Base-by-base conservation (phyloP, 257 asterid genomes). In the Misopates orontium region DNA sequence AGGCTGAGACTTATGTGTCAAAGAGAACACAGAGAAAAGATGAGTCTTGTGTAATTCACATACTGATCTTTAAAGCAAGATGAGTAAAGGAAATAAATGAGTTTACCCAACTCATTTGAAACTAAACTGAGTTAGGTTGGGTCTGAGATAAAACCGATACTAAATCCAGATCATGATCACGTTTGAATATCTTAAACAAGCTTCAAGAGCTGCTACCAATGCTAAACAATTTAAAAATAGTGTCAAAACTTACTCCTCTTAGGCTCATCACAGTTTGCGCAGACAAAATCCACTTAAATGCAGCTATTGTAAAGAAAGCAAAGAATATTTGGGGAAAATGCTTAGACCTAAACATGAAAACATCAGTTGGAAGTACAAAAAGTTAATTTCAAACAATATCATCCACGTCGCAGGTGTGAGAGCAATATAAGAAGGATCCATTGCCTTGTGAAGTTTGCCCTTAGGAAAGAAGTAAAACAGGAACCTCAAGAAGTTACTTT, bases 1-100 rank as follows among this genome's bases (percentile, higher is more conserved):
- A 14, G 51, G 41, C 21, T 49, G 23, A 32, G 41, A 48, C 52
- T 25, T 32, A 42, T 42, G 52, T 36, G 40, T 22, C 19, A 67
- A 22, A 67, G 49, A 18, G 54, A 68, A 24, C 1, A 41, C 20
- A 20, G 40, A 47, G 24, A 69, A 66, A 57, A 10, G 19, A 64
- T 15, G 36, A 47, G 62, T 20, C 54, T 25, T 20, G 41, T 28
- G 48, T 25, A 62, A 49, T 45, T 39, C 60, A 51, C 45, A 49
- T n/a, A 32, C 63, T 36, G 25, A 42, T 55, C 48, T 41, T 44
- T 18, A 64, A 69, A n/a, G 59, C 74, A 59, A 32, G 57, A 10
- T 22, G 23, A 36, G 36, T 25, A 40, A 61, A 17, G 32, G n/a
- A 45, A 28, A 42, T 18, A 15, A 40, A 15, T 20, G 31, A 62